A percentile compares a stretch with the other conserved stretches of the same genome.
phyloP scores from a whole-genome alignment of 83 land plant genomes.

The Picea engelmannii region DNA sequence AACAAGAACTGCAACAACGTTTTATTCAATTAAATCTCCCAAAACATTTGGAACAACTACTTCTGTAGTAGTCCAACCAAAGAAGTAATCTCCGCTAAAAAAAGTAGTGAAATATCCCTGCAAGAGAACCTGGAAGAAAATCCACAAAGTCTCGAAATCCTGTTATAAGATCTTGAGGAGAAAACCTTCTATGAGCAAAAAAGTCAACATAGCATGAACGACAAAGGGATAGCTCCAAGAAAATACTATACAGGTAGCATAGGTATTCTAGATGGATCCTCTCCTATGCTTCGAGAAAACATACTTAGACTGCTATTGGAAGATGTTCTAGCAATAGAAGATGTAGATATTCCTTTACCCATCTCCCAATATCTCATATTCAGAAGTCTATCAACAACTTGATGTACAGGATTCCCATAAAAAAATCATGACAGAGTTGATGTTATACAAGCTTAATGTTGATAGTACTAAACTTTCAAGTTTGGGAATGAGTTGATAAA shows the following conservation, averaged over 20 bases:
- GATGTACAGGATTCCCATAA: slow-evolving; percentile 76
- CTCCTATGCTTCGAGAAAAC: slow-evolving; percentile 51
- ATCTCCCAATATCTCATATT: slow-evolving; percentile 84
- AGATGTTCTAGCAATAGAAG: slow-evolving; percentile 42
- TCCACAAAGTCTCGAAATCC: slow-evolving; percentile 91
- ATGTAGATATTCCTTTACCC: slow-evolving; percentile 42
- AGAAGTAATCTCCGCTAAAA: slow-evolving; percentile 71
- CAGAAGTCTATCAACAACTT: slow-evolving; percentile 73
- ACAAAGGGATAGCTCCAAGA: slow-evolving; percentile 89
- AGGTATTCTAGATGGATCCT: slow-evolving; percentile 65
- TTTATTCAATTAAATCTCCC: no score
- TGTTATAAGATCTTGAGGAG: slow-evolving; percentile 90
- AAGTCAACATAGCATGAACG: slow-evolving; percentile 83
- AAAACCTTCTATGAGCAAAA: slow-evolving; percentile 76
- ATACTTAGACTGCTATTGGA: slow-evolving; percentile 47
- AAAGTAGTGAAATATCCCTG: slow-evolving; percentile 78
- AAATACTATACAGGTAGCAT: slow-evolving; percentile 89
- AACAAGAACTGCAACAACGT: no score
- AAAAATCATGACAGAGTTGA: slow-evolving; percentile 84
- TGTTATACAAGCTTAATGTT: slow-evolving; percentile 89
- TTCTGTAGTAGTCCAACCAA: no score
- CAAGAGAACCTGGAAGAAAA: slow-evolving; percentile 89
- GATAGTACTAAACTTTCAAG: slow-evolving; percentile 81
- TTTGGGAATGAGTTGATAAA: slow-evolving; percentile 82
- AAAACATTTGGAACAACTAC: no score